Percentiles rank a stretch among this genome's conserved stretches.
phyloP scores from a whole-genome alignment of 2,329 filamentous ascomycete species.

The Aspergillus sp. region DNA sequence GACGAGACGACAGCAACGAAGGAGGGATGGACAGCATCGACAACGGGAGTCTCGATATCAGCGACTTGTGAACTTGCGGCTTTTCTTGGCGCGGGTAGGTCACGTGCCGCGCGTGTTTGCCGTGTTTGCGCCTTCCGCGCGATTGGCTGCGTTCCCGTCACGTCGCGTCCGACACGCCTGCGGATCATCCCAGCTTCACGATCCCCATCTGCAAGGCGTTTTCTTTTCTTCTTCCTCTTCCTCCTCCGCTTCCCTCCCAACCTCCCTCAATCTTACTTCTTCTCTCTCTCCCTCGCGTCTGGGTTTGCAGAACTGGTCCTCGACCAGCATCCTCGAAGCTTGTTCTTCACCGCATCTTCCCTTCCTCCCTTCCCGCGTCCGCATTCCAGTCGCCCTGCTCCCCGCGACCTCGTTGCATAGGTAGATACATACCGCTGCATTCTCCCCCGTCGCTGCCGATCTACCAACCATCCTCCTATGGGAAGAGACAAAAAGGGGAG shows the following conservation, averaged over 20 bases:
- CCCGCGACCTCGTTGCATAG: slow-evolving; percentile 25
- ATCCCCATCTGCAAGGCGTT: slow-evolving; percentile 30
- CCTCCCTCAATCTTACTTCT: slow-evolving; percentile 15
- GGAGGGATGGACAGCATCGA: not conserved
- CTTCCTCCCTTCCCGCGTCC: slow-evolving; percentile 15
- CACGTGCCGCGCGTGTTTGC: slow-evolving; percentile 28
- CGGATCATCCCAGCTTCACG: slow-evolving; percentile 31
- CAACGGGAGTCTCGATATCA: not conserved
- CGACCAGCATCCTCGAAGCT: not conserved
- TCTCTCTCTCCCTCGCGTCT: slow-evolving; percentile 7
- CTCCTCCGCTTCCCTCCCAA: slow-evolving; percentile 13
- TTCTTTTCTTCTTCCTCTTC: slow-evolving; percentile 17
- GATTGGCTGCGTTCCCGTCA: slow-evolving; percentile 33
- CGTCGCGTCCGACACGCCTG: slow-evolving; percentile 39
- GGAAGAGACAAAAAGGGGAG: not conserved
- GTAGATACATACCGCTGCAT: slow-evolving; percentile 19
- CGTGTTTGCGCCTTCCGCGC: slow-evolving; percentile 27
- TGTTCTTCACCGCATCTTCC: slow-evolving; percentile 15
- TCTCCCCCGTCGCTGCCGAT: slow-evolving; percentile 29
- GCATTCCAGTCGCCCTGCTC: slow-evolving; percentile 28
- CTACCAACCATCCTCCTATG: not conserved
- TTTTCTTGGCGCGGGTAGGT: slow-evolving; percentile 14
- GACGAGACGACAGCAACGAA: not conserved
- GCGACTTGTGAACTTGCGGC: not conserved
- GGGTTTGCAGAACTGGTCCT: slow-evolving; percentile 5